phyloP scores from a whole-genome alignment of 768 basidiomycete species.

The Exidia glandulosa region DNA sequence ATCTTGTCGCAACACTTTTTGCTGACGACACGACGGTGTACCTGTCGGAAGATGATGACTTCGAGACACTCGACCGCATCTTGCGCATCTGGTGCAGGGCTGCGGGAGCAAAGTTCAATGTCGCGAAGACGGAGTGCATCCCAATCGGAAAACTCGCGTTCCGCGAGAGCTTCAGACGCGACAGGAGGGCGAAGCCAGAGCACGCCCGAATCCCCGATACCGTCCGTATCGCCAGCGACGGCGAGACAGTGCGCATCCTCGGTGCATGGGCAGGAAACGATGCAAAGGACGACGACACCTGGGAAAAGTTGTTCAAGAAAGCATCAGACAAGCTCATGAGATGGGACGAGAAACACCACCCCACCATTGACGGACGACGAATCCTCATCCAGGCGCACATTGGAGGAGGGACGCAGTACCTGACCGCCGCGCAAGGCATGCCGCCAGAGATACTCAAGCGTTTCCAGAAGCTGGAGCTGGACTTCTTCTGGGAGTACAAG shows the following conservation, averaged over 20 bases:
- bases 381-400: conserved; percentile 18
- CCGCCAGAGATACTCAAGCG: conserved; percentile 13
- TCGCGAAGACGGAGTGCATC: conserved; percentile 27
- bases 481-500: conserved; percentile 19
- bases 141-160: conserved; percentile 19
- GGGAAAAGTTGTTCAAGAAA: conserved; percentile 19
- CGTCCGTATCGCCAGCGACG: conserved; percentile 20
- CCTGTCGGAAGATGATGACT: conserved; percentile 20
- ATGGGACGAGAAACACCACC: conserved; percentile 21
- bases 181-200: neutral
- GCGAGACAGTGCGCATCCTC: conserved; percentile 18
- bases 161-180: conserved; percentile 2
- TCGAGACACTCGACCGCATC: conserved; percentile 13
- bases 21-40: conserved; percentile 31
- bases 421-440: conserved; percentile 26
- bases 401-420: conserved; percentile 25
- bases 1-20: conserved; percentile 15
- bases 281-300: conserved; percentile 10
- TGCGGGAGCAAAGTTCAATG: conserved; percentile 32
- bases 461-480: conserved; percentile 11
- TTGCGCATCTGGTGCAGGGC: conserved; percentile 29
- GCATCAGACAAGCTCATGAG: conserved; percentile 12
- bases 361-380: conserved; percentile 17
- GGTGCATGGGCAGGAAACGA: conserved; percentile 24
- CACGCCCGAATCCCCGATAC: conserved; percentile 6